These are phyloP conservation scores for Pisolithus thermaeus DNA, from an alignment of 1,284 basidiomycete genomes.

Conservation along the genomic window DNA sequence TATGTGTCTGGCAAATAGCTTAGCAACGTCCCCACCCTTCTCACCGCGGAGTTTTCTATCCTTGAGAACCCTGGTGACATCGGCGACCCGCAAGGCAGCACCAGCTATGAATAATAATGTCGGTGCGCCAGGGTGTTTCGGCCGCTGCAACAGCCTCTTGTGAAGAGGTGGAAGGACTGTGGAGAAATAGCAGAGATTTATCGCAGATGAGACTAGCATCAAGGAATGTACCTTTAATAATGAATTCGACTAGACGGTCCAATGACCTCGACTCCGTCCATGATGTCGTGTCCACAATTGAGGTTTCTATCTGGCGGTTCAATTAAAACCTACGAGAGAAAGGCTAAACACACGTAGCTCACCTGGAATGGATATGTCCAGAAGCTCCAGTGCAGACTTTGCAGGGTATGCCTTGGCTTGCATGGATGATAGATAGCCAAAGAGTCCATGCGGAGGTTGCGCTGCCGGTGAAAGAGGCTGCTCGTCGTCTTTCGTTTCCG, in stretches of 20 bases:
- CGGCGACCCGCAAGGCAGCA: conserved; percentile 74
- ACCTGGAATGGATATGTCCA: conserved; percentile 71
- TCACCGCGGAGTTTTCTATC: conserved; percentile 63
- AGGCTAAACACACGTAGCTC: conserved; percentile 18
- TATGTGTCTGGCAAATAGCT: conserved; percentile 83
- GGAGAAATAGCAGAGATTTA: conserved; percentile 3
- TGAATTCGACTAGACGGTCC: conserved; percentile 66
- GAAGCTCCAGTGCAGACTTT: conserved; percentile 64
- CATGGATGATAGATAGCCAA: conserved; percentile 53
- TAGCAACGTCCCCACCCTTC: conserved; percentile 78
- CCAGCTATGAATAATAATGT: conserved; percentile 72
- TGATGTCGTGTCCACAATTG: conserved; percentile 66
- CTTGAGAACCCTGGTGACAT: conserved; percentile 67
- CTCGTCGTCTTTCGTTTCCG: conserved; percentile 35
- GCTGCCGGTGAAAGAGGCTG: conserved; percentile 49
- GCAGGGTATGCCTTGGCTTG: conserved; percentile 63
- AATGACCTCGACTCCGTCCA: conserved; percentile 67
- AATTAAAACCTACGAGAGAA: conserved; percentile 32
- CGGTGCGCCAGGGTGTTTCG: conserved; percentile 70
- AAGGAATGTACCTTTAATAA: conserved; percentile 50
- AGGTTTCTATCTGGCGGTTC: conserved; percentile 55
- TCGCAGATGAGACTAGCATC: neutral
- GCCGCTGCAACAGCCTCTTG: conserved; percentile 62
- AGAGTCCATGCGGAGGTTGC: conserved; percentile 49
- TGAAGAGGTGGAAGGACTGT: conserved; percentile 64